Conservation (phyloP, 1,284 basidiomycete species). For the Ceraceosorus guamensis region DNA sequence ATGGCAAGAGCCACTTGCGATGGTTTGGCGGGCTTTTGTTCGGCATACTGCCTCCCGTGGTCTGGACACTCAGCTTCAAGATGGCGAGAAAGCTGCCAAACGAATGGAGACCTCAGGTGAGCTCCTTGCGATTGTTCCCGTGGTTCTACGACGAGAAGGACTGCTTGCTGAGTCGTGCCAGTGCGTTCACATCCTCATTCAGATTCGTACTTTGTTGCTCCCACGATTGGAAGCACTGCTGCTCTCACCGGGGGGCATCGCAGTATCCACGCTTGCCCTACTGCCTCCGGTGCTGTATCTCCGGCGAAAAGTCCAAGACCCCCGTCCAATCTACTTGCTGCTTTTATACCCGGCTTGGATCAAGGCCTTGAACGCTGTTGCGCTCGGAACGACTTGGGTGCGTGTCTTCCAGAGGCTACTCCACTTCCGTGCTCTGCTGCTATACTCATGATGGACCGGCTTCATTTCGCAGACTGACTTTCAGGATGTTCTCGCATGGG, state of each 20-base stretch:
- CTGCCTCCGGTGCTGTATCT: constrained; percentile 5
- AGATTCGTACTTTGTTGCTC: constrained; percentile 31
- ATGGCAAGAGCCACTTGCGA: constrained; percentile 13
- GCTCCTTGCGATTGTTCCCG: neutral
- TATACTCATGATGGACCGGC: neutral
- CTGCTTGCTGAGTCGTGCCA: neutral
- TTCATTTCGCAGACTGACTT: neutral
- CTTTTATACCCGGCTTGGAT: constrained; percentile 15
- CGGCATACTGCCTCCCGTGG: constrained; percentile 18
- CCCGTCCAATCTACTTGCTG: constrained; percentile 1
- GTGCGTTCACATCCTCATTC: neutral
- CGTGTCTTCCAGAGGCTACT: neutral
- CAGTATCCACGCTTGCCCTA: constrained; percentile 19
- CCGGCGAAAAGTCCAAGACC: too few relatives aligned
- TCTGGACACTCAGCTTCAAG: constrained; percentile 30
- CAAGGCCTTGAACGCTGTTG: constrained; percentile 10
- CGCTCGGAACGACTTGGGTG: constrained; percentile 7
- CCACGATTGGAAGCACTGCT: constrained; percentile 15
- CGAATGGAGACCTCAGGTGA: constrained; percentile 19
- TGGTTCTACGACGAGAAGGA: neutral
- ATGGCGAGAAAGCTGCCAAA: constrained; percentile 19
- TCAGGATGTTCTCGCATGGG: constrained; percentile 11
- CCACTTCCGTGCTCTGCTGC: too few relatives aligned
- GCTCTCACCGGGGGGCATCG: constrained; percentile 14
- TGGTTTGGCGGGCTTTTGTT: constrained; percentile 17